phyloP scores from a whole-genome alignment of 2,329 filamentous ascomycete genomes.

The Talaromyces sp. region DNA sequence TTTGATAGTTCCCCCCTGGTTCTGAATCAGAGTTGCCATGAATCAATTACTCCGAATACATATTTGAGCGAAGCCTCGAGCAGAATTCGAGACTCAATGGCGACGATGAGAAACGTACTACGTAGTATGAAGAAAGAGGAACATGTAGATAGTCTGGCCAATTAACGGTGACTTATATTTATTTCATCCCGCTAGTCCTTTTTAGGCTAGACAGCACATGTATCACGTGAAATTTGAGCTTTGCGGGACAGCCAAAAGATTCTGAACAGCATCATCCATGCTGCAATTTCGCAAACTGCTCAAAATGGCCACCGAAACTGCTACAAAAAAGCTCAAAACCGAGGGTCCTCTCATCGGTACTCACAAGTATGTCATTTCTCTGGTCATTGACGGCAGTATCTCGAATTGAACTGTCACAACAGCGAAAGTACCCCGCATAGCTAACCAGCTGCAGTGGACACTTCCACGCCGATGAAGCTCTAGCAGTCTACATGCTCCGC shows the following conservation, averaged over 20 bases:
- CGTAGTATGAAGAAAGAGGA: no score
- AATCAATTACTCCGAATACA: no score
- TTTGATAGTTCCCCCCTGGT: no score
- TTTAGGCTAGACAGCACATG: neutral
- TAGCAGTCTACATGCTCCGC: conserved; percentile 93
- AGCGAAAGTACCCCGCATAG: conserved; percentile 13
- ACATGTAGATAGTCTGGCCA: neutral
- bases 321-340: conserved; percentile 81
- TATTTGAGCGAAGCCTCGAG: no score
- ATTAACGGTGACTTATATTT: neutral
- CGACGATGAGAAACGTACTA: no score
- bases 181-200: neutral
- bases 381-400: neutral
- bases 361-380: conserved; percentile 60
- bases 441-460: conserved; percentile 60
- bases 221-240: neutral
- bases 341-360: conserved; percentile 74
- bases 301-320: conserved; percentile 63
- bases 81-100: no score
- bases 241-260: neutral
- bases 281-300: conserved; percentile 40
- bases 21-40: no score
- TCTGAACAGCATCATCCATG: conserved; percentile 6
- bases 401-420: neutral
- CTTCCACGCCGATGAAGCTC: conserved; percentile 97